Evolutionary conservation across 2,329 filamentous ascomycete species (phyloP).

Genomic region (Colletotrichum sp.): DNA sequence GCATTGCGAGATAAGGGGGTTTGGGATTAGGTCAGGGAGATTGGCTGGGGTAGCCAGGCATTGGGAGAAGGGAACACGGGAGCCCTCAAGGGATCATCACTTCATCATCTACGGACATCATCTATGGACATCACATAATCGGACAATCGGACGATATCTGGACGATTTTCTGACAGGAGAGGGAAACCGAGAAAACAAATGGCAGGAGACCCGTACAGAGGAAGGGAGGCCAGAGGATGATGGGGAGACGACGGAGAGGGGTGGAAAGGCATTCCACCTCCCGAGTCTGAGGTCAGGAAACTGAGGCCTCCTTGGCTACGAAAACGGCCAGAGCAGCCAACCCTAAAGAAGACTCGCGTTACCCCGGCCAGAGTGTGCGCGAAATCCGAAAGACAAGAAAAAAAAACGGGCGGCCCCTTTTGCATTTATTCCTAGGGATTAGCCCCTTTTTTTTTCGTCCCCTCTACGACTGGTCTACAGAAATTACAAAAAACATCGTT

Average conservation of each 20-base stretch:
- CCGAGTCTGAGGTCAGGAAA: background rate
- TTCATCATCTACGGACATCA: background rate
- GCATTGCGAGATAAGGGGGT: background rate
- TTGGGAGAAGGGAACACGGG: background rate
- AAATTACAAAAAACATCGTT: background rate
- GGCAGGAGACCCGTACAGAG: background rate
- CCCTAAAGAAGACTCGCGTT: background rate
- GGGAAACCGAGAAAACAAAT: background rate
- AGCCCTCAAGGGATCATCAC: background rate
- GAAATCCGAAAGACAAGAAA: background rate
- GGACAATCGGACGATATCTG: background rate
- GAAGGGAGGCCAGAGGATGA: background rate
- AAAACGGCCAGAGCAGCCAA: background rate
- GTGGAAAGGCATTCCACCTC: background rate
- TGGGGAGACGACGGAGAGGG: background rate
- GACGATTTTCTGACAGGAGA: background rate
- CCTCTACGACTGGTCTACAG: background rate
- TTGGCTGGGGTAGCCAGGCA: background rate
- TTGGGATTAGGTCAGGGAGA: background rate
- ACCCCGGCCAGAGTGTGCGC: background rate
- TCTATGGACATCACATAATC: background rate
- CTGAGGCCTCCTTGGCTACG: background rate
- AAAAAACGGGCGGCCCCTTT: conserved; percentile 16
- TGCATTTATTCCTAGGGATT: conserved; percentile 18
- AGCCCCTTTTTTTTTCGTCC: background rate